A percentile compares a stretch with the other conserved stretches of the same genome.
These are phyloP conservation scores for Zygosaccharomyces bailii DNA, from an alignment of 805 yeast genomes.

Conservation along the genomic window DNA sequence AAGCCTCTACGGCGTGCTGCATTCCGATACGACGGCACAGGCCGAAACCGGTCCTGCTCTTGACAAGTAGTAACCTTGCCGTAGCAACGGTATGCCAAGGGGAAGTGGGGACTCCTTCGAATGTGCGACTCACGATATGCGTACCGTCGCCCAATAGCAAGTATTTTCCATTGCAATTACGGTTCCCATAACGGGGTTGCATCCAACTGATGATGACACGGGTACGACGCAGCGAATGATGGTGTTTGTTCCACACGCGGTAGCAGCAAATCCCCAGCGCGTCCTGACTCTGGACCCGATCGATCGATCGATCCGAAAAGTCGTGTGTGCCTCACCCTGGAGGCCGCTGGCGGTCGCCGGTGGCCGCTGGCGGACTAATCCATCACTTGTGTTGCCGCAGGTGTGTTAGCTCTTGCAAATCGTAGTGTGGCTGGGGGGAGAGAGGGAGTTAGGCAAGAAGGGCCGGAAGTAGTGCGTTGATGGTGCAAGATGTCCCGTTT, in stretches of 20 bases:
- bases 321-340: neutral
- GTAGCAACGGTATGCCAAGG: slow-evolving; percentile 6
- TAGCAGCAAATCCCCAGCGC: neutral
- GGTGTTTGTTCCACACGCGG: neutral
- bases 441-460: neutral
- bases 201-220: neutral
- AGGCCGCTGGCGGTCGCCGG: neutral
- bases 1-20: neutral
- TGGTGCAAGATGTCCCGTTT: neutral
- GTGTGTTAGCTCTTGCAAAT: neutral
- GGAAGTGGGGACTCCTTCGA: neutral
- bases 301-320: neutral
- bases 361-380: neutral
- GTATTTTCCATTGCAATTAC: neutral
- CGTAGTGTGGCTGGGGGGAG: neutral
- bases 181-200: slow-evolving; percentile 1
- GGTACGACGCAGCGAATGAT: neutral
- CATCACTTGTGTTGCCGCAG: neutral
- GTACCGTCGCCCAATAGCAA: neutral
- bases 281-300: neutral
- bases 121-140: neutral
- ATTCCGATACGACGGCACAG: neutral
- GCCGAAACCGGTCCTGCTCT: neutral
- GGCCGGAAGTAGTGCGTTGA: neutral
- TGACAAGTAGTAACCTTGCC: slow-evolving; percentile 1